Base-by-base conservation (phyloP, 495 filamentous ascomycete genomes). In the Penicillium psychrofluorescens region DNA sequence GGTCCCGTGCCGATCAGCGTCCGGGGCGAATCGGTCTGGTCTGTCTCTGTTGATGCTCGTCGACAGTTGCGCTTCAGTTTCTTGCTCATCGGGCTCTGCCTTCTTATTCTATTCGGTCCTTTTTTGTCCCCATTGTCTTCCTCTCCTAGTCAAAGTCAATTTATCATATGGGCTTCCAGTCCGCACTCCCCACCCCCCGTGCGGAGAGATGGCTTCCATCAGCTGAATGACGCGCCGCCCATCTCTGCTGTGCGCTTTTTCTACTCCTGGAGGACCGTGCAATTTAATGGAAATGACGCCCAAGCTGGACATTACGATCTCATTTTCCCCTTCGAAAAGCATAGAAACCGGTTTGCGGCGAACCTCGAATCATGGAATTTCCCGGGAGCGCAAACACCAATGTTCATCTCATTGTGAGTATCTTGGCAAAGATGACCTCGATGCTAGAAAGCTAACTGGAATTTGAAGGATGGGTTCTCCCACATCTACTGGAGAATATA, bases 401-500 rank as follows among this genome's bases (percentile, higher is more conserved):
- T 50, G 59, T 72, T 46, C 62, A 65, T 61, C 58, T 64, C 36
- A 64, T 72, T 60, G 70, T 73, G 61, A 58, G 70, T 62, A 31
- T 47, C 15, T 41, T 40, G 9, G 30, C 16, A 40, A 11, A 12
- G 34, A 16, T 12, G 34, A 11, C 27, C 27, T 28, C 9, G 12
- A 31, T 12, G 6, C 27, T 22, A 40, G 16, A 34, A 37, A 45
- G 36, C 39, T 67, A 49, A 68, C 43, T 15, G 27, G 13, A 10
- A 29, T 27, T 41, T 27, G 11, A 33, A 74, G 70, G 66, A 71
- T 61, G 68, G 70, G 27, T 74, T 71, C 62, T 71, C 67, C 53
- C 64, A 60, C 27, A 71, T 74, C 8, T 66, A 71, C 38, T 73
- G 67, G 67, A 67, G 70, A 47, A 71, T 71, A 48, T 73, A 73